Percentiles rank a stretch among this genome's conserved stretches.
These are phyloP conservation scores for Lipomyces starkeyi DNA, from an alignment of 805 yeast species.

Conservation along the genomic window DNA sequence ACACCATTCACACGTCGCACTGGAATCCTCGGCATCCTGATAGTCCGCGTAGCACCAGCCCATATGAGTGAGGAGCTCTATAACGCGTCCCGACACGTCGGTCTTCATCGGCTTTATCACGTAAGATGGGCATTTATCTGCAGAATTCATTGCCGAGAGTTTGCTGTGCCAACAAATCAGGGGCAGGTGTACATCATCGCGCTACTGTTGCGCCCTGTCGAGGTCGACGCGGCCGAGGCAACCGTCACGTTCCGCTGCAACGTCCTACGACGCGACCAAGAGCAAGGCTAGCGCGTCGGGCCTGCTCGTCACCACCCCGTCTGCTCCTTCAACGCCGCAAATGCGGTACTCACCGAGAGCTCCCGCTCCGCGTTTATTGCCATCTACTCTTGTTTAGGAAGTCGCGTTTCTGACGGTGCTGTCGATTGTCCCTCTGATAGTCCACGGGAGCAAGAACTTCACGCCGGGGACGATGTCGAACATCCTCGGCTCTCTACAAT, in stretches of 20 bases:
- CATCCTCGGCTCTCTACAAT: conserved; percentile 37
- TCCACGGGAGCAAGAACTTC: conserved; percentile 33
- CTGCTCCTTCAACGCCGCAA: conserved; percentile 34
- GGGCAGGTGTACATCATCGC: conserved; percentile 44
- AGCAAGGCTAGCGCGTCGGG: conserved; percentile 39
- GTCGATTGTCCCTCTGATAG: conserved; percentile 34
- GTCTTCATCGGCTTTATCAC: conserved; percentile 47
- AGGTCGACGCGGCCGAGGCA: conserved; percentile 38
- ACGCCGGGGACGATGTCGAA: conserved; percentile 34
- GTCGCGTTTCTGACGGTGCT: conserved; percentile 38
- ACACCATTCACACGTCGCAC: conserved; percentile 26
- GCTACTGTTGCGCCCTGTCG: conserved; percentile 45
- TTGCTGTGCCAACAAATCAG: no score
- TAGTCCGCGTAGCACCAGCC: conserved; percentile 57
- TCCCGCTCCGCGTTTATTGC: conserved; percentile 68
- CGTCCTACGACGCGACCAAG: conserved; percentile 38
- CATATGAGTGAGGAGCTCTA: conserved; percentile 76
- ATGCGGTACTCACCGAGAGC: conserved; percentile 47
- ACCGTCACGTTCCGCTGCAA: conserved; percentile 39
- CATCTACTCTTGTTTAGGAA: conserved; percentile 36
- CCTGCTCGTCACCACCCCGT: conserved; percentile 30
- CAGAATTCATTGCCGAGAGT: no score
- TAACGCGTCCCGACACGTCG: conserved; percentile 65
- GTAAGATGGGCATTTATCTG: no score
- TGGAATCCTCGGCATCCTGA: conserved; percentile 35